phyloP scores from a whole-genome alignment of 306 rosid genomes.

The Vigna trinervia region DNA sequence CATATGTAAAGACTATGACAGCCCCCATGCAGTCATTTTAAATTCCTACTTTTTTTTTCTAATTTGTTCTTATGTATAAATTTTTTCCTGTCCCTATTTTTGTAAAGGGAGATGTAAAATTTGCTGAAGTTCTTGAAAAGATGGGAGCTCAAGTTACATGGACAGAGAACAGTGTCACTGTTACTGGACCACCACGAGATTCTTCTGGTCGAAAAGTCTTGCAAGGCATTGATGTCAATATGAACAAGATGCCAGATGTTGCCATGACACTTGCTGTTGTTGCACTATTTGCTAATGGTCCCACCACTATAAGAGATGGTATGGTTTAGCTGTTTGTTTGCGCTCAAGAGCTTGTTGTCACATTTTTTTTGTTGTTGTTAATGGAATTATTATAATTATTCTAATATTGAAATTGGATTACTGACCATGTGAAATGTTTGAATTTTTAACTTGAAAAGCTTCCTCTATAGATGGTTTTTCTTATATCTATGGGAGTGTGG shows the following conservation, averaged over 20 bases:
- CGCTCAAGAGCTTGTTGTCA: slow-evolving; percentile 3
- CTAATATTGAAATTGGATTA: slow-evolving; percentile 26
- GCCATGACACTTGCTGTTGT: slow-evolving; percentile 99
- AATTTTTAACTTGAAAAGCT: neutral
- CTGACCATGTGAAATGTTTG: neutral
- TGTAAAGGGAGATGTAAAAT: slow-evolving; percentile 91
- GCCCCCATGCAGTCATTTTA: slow-evolving; percentile 21
- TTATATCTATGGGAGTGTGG: neutral
- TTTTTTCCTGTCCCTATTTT: slow-evolving; percentile 1
- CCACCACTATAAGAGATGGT: slow-evolving; percentile 95
- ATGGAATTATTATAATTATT: slow-evolving; percentile 20
- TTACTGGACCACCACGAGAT: slow-evolving; percentile 78
- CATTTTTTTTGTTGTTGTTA: neutral
- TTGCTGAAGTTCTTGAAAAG: slow-evolving; percentile 96
- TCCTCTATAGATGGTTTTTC: neutral
- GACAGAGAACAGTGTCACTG: slow-evolving; percentile 92
- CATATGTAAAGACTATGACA: neutral
- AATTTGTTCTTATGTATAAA: slow-evolving; percentile 26
- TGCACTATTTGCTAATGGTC: slow-evolving; percentile 90
- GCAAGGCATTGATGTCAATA: slow-evolving; percentile 85
- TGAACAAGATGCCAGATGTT: slow-evolving; percentile 99
- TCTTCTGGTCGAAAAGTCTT: slow-evolving; percentile 69
- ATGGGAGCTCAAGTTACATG: slow-evolving; percentile 98
- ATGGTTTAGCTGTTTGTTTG: slow-evolving; percentile 42
- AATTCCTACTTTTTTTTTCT: neutral